phyloP scores from a whole-genome alignment of 306 rosid genomes.

The Acmispon strigosus region DNA sequence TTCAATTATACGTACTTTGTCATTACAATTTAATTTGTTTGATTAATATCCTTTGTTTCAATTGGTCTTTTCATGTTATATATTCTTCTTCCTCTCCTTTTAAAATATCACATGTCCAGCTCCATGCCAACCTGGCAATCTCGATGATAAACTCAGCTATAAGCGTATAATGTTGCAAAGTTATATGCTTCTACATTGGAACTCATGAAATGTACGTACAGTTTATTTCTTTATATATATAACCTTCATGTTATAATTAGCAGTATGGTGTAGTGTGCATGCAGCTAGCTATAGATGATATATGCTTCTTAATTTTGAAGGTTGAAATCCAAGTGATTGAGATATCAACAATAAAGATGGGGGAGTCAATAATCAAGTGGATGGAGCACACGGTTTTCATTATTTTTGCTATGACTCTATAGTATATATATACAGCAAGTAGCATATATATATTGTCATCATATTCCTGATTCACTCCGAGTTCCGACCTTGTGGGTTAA shows the following conservation, averaged over 20 bases:
- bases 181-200: slow-evolving; percentile 17
- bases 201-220: slow-evolving; percentile 22
- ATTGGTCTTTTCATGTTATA: slow-evolving; percentile 8
- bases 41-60: slow-evolving; percentile 1
- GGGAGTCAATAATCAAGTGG: neutral
- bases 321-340: slow-evolving; percentile 14
- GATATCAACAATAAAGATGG: neutral
- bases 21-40: neutral
- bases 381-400: neutral
- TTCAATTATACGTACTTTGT: slow-evolving; percentile 7
- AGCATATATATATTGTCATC: neutral
- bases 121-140: slow-evolving; percentile 29
- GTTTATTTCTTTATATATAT: neutral
- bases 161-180: neutral
- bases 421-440: neutral
- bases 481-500: neutral
- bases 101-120: slow-evolving; percentile 21
- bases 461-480: neutral
- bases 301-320: neutral
- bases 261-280: neutral
- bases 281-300: neutral
- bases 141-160: neutral
- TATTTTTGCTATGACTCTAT: neutral
- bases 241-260: neutral
- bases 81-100: neutral